Evolutionary conservation across 2,329 filamentous ascomycete genomes (phyloP).

Genomic region (Epichloe coenophiala): DNA sequence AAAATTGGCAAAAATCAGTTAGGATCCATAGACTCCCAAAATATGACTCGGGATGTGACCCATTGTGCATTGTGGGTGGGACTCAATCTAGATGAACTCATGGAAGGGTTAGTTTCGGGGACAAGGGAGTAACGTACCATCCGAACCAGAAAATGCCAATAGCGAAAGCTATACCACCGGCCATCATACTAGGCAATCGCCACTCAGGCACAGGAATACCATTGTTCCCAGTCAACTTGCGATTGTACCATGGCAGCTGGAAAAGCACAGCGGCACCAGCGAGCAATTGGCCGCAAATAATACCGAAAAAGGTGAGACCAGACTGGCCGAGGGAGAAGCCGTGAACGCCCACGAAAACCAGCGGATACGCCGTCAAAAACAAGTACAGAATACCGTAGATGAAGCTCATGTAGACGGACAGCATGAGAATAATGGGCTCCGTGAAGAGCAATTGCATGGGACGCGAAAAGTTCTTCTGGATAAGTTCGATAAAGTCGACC

Average conservation of each 20-base stretch:
- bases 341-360: constrained; percentile 65
- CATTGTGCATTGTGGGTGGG: no score
- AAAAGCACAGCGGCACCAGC: constrained; percentile 51
- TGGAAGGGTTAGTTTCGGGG: not conserved
- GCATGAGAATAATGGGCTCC: constrained; percentile 54
- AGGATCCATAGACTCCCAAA: no score
- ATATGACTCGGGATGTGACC: no score
- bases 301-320: constrained; percentile 74
- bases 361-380: constrained; percentile 72
- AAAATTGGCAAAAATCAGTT: no score
- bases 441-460: constrained; percentile 51
- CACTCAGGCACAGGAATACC: constrained; percentile 52
- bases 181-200: constrained; percentile 49
- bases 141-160: constrained; percentile 65
- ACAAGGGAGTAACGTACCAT: constrained; percentile 31
- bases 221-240: constrained; percentile 55
- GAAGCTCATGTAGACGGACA: constrained; percentile 62
- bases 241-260: constrained; percentile 52
- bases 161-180: constrained; percentile 45
- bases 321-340: constrained; percentile 54
- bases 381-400: constrained; percentile 71
- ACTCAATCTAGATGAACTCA: no score
- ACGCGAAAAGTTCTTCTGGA: constrained; percentile 54
- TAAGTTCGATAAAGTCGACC: constrained; percentile 47
- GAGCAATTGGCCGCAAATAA: constrained; percentile 60